Conservation (phyloP, 768 basidiomycete species). For the Pleurotus pulmonarius region DNA sequence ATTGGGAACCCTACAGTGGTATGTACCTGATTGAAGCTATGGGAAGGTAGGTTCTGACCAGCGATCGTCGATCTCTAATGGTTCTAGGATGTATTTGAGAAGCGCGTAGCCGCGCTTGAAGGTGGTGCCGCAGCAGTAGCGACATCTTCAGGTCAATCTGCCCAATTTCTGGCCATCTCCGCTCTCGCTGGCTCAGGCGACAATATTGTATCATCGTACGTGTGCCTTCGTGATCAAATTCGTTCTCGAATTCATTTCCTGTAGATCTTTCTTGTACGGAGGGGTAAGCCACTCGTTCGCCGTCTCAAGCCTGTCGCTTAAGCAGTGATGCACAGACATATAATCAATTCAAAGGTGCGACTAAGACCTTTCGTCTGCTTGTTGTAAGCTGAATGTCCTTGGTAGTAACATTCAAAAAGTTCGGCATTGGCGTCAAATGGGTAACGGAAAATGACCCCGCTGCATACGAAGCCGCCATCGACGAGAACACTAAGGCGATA, state of each 20-base stretch:
- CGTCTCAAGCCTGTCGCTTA: not conserved
- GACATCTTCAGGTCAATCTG: slow-evolving; percentile 69
- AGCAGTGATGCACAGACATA: slow-evolving; percentile 42
- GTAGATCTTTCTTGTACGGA: slow-evolving; percentile 62
- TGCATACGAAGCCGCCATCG: slow-evolving; percentile 64
- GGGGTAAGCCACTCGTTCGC: slow-evolving; percentile 43
- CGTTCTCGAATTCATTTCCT: not conserved
- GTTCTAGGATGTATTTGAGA: slow-evolving; percentile 70
- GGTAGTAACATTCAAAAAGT: slow-evolving; percentile 63
- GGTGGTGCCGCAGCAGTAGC: slow-evolving; percentile 76
- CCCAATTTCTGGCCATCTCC: slow-evolving; percentile 70
- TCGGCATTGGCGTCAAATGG: slow-evolving; percentile 63
- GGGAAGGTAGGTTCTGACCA: too few relatives aligned
- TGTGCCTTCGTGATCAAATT: not conserved
- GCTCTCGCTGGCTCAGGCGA: slow-evolving; percentile 63
- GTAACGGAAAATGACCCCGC: slow-evolving; percentile 52
- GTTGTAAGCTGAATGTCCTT: slow-evolving; percentile 33
- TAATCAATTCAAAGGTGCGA: slow-evolving; percentile 64
- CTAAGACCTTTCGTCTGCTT: slow-evolving; percentile 32
- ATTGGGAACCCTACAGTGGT: slow-evolving; percentile 68
- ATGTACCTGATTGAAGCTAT: slow-evolving; percentile 16
- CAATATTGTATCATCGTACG: slow-evolving; percentile 74
- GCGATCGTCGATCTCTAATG: not conserved
- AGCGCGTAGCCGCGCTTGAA: slow-evolving; percentile 77
- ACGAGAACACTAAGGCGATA: slow-evolving; percentile 74